Conservation (phyloP, 192 early-diverging fungal genomes). For the Radiomyces spectabilis region DNA sequence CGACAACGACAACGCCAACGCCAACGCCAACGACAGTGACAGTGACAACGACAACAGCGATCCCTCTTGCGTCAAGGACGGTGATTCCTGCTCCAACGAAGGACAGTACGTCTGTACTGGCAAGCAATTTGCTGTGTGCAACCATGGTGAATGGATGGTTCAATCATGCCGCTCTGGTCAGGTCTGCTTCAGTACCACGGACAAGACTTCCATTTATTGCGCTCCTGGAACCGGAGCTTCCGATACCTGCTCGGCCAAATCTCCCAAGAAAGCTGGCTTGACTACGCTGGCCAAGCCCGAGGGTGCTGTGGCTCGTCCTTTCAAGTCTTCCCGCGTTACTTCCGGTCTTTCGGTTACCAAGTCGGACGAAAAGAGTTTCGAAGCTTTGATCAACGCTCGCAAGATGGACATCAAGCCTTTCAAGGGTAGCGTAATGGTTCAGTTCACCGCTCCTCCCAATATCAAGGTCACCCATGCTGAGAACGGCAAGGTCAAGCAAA, state of each 20-base stretch:
- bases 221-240: background rate
- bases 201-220: conserved; percentile 5
- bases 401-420: background rate
- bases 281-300: no score
- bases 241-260: background rate
- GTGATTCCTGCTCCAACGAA: background rate
- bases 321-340: background rate
- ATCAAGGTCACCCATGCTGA: background rate
- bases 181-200: background rate
- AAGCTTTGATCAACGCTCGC: background rate
- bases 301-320: background rate
- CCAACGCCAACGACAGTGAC: background rate
- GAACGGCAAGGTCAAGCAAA: background rate
- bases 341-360: background rate
- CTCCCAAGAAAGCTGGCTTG: background rate
- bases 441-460: background rate
- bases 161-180: conserved; percentile 2
- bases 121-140: conserved; percentile 3
- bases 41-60: background rate
- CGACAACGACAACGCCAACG: background rate
- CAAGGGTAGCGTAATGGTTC: background rate
- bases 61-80: background rate
- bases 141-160: conserved; percentile 6
- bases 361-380: background rate
- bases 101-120: conserved; percentile 9